Evolutionary conservation across 2,329 filamentous ascomycete genomes (phyloP), one percentile per base, ranked within the genome.

Genomic region (Aspergillus carbonarius): DNA sequence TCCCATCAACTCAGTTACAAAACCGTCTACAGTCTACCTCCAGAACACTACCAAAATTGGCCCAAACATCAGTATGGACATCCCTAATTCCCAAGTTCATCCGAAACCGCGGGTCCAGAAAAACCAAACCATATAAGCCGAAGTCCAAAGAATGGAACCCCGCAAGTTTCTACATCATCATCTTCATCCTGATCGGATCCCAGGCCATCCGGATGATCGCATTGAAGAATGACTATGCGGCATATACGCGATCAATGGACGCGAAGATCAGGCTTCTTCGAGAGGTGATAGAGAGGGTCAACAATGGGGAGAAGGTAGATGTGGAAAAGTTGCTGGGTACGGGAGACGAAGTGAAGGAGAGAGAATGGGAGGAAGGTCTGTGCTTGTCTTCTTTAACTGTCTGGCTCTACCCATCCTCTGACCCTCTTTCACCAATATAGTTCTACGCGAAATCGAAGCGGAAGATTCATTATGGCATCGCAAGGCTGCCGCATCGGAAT

Each of bases 201-300:
- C 96, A 97, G 82, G 91, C 93, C 13, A 97, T 99, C 67, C 91
- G 97, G 69, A 90, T 95, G 82, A 88, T 99, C 70, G 83, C 87
- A 35, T 74, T 98, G 68, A 89, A 88, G 68, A 90, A 90, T 66
- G 88, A 93, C 52, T 89, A 88, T 70, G 81, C 83, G 32, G 85
- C 87, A 9, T 93, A 90, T 67, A 85, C 82, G 70, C 86, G 93
- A 52, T 86, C 87, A 65, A 88, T 92, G 5, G 90, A 96, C 66
- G 87, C 90, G 6, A 89, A 90, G 71, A 90, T 99, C 62, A 84
- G 82, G 2, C 71, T 92, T 30, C 76, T 99, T 59, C 85, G 85
- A 39, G 93, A 96, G 54, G 77, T 80, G 2, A 79, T 81, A 64
- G 77, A 79, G 52, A 77, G 72, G 32, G 67, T 78, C 4, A 76